These are phyloP conservation scores for Pyrenochaeta sp. DNA, from an alignment of 2,329 filamentous ascomycete species.

Conservation along the genomic window DNA sequence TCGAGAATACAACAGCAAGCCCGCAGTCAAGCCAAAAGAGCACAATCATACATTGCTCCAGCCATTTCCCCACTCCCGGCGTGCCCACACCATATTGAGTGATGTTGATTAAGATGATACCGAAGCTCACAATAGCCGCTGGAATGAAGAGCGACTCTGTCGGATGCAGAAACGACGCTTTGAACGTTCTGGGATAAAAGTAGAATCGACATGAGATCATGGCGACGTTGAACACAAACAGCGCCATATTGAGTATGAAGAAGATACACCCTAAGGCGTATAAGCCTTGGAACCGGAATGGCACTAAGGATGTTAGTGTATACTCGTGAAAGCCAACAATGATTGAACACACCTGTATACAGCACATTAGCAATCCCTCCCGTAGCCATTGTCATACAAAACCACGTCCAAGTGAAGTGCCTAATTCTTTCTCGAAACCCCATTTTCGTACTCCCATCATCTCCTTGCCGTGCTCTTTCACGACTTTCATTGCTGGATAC, in stretches of 20 bases:
- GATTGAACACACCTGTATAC: constrained; percentile 58
- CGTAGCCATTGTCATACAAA: constrained; percentile 73
- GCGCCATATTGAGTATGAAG: constrained; percentile 59
- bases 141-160: constrained; percentile 82
- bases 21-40: constrained; percentile 79
- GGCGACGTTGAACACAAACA: constrained; percentile 76
- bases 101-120: constrained; percentile 70
- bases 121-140: constrained; percentile 72
- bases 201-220: constrained; percentile 75
- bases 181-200: constrained; percentile 74
- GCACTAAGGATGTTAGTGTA: constrained; percentile 33
- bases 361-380: constrained; percentile 69
- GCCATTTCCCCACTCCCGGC: constrained; percentile 63
- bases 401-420: constrained; percentile 81
- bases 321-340: too few species aligned
- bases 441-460: constrained; percentile 9
- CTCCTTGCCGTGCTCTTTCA: neutral
- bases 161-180: constrained; percentile 76
- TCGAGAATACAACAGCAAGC: constrained; percentile 72
- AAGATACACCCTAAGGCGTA: constrained; percentile 59
- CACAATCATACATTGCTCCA: constrained; percentile 65
- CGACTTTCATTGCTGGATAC: neutral
- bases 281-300: constrained; percentile 54
- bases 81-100: constrained; percentile 73
- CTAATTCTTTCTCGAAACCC: constrained; percentile 64